phyloP scores from a whole-genome alignment of 352 stramenopile species.

The Globisporangium emineosum region DNA sequence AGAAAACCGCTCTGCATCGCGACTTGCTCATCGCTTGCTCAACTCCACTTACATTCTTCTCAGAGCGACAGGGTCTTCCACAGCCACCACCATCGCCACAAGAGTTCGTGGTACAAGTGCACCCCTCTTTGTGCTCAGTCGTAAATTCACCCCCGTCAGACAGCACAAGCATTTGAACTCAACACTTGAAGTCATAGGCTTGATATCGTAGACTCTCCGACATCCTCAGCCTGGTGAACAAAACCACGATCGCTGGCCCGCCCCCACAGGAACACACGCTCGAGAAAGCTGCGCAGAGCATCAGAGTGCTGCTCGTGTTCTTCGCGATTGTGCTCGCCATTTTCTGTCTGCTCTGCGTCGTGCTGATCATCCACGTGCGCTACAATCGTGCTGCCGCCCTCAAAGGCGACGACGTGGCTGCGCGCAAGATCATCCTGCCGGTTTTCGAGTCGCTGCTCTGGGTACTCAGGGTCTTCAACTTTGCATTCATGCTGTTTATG shows the following conservation, averaged over 20 bases:
- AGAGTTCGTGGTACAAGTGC: neutral
- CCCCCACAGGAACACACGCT: neutral
- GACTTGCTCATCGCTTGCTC: neutral
- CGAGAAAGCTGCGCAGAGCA: constrained; percentile 2
- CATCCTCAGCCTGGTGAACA: too few relatives aligned
- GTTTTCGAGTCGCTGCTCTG: constrained; percentile 13
- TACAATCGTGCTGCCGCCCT: constrained; percentile 29
- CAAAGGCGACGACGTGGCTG: constrained; percentile 23
- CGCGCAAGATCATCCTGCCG: constrained; percentile 39
- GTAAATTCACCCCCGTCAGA: neutral
- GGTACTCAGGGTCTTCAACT: constrained; percentile 30
- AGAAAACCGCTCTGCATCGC: neutral
- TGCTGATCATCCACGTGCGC: constrained; percentile 32
- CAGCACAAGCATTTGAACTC: neutral
- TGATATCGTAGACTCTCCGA: too few relatives aligned
- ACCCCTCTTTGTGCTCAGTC: neutral
- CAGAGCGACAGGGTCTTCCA: neutral
- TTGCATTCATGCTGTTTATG: constrained; percentile 27
- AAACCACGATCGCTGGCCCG: too few relatives aligned
- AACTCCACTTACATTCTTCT: neutral
- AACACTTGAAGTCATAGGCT: too few relatives aligned
- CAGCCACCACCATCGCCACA: too few relatives aligned
- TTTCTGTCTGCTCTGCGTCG: constrained; percentile 36
- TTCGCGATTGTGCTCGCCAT: constrained; percentile 18
- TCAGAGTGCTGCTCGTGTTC: neutral